phyloP scores from a whole-genome alignment of 2,329 filamentous ascomycete species.

The Aspergillus sp. region DNA sequence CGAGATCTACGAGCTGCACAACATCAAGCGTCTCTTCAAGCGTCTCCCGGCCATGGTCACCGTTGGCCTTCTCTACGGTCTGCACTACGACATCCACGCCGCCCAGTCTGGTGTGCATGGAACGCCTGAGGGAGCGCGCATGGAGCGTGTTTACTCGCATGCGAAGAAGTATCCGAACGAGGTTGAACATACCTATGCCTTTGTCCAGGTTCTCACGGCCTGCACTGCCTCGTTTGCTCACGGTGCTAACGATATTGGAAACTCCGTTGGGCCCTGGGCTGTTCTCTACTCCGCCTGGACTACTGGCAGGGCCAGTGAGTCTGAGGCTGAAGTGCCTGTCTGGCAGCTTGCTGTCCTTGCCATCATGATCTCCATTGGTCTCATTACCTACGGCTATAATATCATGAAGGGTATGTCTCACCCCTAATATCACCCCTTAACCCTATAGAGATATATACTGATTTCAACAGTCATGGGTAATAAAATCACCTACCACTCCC shows the following conservation, averaged over 20 bases:
- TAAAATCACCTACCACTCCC: conserved; percentile 71
- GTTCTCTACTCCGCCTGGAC: conserved; percentile 68
- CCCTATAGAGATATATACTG: neutral
- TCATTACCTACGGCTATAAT: conserved; percentile 77
- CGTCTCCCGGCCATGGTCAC: conserved; percentile 69
- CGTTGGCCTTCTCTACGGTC: conserved; percentile 66
- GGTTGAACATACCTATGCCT: conserved; percentile 62
- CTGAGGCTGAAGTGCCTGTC: conserved; percentile 66
- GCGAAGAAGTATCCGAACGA: conserved; percentile 69
- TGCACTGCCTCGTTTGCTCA: conserved; percentile 57
- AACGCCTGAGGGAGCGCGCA: conserved; percentile 71
- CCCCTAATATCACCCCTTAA: neutral
- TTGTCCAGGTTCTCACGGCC: conserved; percentile 55
- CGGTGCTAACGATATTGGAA: conserved; percentile 75
- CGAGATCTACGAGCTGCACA: conserved; percentile 71
- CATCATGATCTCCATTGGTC: conserved; percentile 62
- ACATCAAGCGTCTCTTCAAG: conserved; percentile 63
- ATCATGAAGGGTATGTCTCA: conserved; percentile 69
- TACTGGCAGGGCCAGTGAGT: conserved; percentile 59
- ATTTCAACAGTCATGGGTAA: conserved; percentile 68
- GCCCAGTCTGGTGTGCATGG: conserved; percentile 69
- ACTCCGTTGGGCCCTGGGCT: conserved; percentile 69
- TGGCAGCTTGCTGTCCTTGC: conserved; percentile 76
- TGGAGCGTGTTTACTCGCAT: conserved; percentile 65
- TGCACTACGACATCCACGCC: conserved; percentile 79